Evolutionary conservation across 78 protist species (phyloP).

Genomic region (Bodo saltans): DNA sequence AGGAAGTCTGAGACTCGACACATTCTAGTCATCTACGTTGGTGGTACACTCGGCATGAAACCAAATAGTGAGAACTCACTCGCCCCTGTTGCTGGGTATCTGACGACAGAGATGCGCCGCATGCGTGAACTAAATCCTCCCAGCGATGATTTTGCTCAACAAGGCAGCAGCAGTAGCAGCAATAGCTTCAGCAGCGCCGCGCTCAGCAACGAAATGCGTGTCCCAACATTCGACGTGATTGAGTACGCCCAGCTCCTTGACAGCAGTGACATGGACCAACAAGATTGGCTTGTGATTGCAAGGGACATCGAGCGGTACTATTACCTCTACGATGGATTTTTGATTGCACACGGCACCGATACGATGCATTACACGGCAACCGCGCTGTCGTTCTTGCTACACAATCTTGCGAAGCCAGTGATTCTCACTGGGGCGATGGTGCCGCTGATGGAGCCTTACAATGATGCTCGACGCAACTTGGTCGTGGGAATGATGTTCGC

Average conservation of each 20-base stretch:
- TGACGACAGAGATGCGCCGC: neutral
- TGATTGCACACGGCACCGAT: constrained; percentile 77
- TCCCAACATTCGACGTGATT: neutral
- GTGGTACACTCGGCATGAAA: constrained; percentile 67
- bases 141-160: too few relatives aligned
- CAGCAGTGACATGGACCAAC: constrained; percentile 49
- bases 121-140: neutral
- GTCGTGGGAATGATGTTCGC: constrained; percentile 41
- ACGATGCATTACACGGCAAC: constrained; percentile 71
- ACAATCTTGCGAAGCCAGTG: constrained; percentile 61
- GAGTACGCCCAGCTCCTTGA: constrained; percentile 9
- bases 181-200: too few relatives aligned
- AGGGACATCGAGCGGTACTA: constrained; percentile 36
- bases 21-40: constrained; percentile 42
- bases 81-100: constrained; percentile 7
- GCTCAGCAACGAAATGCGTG: too few relatives aligned
- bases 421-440: constrained; percentile 67
- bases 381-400: constrained; percentile 72
- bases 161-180: too few relatives aligned
- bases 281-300: constrained; percentile 53
- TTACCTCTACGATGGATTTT: constrained; percentile 60
- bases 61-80: neutral
- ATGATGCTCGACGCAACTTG: constrained; percentile 51
- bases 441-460: constrained; percentile 54
- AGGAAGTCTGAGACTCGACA: neutral